Conservation (phyloP, 2,329 filamentous ascomycete genomes). For the Colletotrichum nymphaeae region DNA sequence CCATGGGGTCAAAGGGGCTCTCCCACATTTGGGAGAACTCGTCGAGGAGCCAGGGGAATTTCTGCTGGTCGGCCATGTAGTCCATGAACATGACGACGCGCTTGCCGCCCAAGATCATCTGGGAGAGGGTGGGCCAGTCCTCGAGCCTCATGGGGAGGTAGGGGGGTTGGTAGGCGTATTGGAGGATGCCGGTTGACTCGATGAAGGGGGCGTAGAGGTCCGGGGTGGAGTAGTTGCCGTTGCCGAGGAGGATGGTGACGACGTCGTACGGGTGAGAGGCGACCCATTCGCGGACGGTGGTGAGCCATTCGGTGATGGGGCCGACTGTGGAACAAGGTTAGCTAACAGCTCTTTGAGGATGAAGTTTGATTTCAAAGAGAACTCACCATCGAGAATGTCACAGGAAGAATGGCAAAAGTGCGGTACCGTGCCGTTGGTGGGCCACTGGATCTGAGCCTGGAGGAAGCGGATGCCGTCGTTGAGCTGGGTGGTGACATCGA, state of each 20-base stretch:
- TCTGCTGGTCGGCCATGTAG: slow-evolving; percentile 83
- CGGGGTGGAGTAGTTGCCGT: slow-evolving; percentile 77
- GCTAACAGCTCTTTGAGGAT: background rate
- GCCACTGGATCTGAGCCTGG: slow-evolving; percentile 73
- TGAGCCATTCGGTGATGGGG: slow-evolving; percentile 79
- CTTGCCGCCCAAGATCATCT: slow-evolving; percentile 78
- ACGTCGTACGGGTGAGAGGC: slow-evolving; percentile 84
- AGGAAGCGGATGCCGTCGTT: slow-evolving; percentile 79
- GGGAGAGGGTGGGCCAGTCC: slow-evolving; percentile 86
- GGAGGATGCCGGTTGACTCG: slow-evolving; percentile 75
- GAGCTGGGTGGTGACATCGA: slow-evolving; percentile 76
- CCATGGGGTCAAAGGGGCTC: slow-evolving; percentile 81
- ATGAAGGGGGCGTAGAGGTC: slow-evolving; percentile 76
- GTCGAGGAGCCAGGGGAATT: slow-evolving; percentile 86
- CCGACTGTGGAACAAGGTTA: slow-evolving; percentile 61
- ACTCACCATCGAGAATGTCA: slow-evolving; percentile 73
- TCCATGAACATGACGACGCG: slow-evolving; percentile 86
- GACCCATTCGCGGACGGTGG: slow-evolving; percentile 78
- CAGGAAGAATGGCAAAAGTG: slow-evolving; percentile 91
- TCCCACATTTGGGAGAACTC: slow-evolving; percentile 93
- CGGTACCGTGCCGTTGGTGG: slow-evolving; percentile 58
- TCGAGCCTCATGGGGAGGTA: slow-evolving; percentile 76
- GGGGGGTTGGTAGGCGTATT: slow-evolving; percentile 79
- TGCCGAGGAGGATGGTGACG: slow-evolving; percentile 86
- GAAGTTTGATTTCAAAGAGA: background rate